Base-by-base conservation (phyloP, 2,329 filamentous ascomycete species). In the Emergomyces pasteurianus region DNA sequence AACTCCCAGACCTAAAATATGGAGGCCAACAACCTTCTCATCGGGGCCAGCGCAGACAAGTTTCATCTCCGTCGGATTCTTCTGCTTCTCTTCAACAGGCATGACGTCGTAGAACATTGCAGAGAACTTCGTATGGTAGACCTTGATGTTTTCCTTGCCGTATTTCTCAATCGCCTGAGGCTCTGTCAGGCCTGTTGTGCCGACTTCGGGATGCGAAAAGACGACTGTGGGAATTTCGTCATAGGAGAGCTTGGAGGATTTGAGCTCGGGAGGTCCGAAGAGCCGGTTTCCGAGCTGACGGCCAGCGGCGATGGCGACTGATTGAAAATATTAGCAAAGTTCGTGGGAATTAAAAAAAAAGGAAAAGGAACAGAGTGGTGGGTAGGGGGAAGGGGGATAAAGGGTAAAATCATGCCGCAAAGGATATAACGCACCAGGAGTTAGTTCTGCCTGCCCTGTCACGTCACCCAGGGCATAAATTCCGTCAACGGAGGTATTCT, bases 141-240 rank as follows among this genome's bases (percentile, higher is more conserved):
- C 65, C 71, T 80, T 81, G 67, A 81, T 69, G 61, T 79, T 78
- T 58, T 78, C 77, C 60, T 78, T 75, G 53, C 79, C 79, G 63
- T 77, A 80, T 60, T 72, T 73, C 56, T 74, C 66, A 54, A 77
- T 73, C 8, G 79, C 79, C 65, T 79, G 68, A 1, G 78, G 78
- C 65, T 80, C 79, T 0, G 79, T 80, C 12, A 81, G 73, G 42
- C 79, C 79, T 34, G 77, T 71, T 4, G 77, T 76, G 58, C 79
- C 79, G 50, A 80, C 74, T 66, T 79, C 76, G 0, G 79, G 79
- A 65, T 81, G 79, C 1, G 79, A 71, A 67, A 81, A 81, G 56
- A 81, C 75, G n/a, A 81, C 79, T 0, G 79, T 79, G 9, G 79
- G 79, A 62, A 81, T 77, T 66, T 78, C 76, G n/a, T 76, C 73